Evolutionary conservation across 345 rosid species (phyloP).

Genomic region (Populus nigra): DNA sequence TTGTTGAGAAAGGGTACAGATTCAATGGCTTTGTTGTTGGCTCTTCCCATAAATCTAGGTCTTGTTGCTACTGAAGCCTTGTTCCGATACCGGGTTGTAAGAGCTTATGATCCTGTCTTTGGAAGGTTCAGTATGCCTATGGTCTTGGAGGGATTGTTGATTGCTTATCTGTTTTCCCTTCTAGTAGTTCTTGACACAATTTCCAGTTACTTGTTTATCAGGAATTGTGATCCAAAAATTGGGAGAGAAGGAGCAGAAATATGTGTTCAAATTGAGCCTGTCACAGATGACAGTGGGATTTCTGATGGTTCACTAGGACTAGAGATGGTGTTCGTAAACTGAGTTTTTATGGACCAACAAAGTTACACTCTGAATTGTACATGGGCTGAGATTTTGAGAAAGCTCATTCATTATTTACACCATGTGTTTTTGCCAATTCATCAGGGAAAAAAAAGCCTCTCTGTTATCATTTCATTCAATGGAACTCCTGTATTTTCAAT

Average conservation of each 20-base stretch:
- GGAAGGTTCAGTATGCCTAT: constrained; percentile 13
- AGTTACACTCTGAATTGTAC: too few relatives aligned
- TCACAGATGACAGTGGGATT: not conserved
- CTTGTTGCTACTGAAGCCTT: constrained; percentile 32
- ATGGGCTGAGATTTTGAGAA: too few relatives aligned
- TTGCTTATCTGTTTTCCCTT: constrained; percentile 36
- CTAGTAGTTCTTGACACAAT: constrained; percentile 41
- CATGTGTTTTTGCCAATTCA: too few relatives aligned
- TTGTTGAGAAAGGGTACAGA: constrained; percentile 19
- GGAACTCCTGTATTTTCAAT: too few relatives aligned
- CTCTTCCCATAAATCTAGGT: constrained; percentile 33
- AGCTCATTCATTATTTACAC: too few relatives aligned
- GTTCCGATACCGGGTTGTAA: constrained; percentile 25
- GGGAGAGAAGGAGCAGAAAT: not conserved
- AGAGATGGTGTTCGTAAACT: too few relatives aligned
- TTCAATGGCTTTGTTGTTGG: constrained; percentile 21
- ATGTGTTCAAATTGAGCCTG: too few relatives aligned
- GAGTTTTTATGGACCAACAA: too few relatives aligned
- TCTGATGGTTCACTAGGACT: not conserved
- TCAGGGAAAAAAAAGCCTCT: too few relatives aligned
- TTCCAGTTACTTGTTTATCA: constrained; percentile 29
- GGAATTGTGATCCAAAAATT: constrained; percentile 7
- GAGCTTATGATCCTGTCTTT: constrained; percentile 5
- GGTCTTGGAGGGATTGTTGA: constrained; percentile 31
- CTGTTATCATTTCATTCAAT: too few relatives aligned